Percentiles rank a stretch among this genome's conserved stretches.
Conservation (phyloP, 2,329 filamentous ascomycete genomes). For the Aspergillus sp. region DNA sequence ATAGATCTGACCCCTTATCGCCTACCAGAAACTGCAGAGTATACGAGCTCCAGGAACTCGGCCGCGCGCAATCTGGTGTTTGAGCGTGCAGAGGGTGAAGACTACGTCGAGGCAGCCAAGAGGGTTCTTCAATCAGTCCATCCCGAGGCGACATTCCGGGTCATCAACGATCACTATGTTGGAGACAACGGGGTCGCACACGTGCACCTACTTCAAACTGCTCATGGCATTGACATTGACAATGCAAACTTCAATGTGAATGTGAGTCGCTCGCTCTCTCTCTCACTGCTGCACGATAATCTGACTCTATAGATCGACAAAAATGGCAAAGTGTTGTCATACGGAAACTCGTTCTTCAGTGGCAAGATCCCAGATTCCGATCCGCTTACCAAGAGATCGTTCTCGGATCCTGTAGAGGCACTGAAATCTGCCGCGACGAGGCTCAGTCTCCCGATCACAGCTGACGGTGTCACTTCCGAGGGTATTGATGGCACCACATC, state of each 20-base stretch:
- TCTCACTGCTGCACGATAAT: background rate
- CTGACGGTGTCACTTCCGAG: slow-evolving; percentile 1
- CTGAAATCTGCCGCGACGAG: slow-evolving; percentile 1
- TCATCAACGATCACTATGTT: slow-evolving; percentile 14
- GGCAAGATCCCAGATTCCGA: slow-evolving; percentile 5
- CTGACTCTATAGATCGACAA: slow-evolving; percentile 8
- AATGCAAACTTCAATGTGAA: slow-evolving; percentile 18
- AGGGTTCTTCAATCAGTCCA: slow-evolving; percentile 4
- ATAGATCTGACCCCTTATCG: slow-evolving; percentile 10
- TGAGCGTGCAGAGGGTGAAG: background rate
- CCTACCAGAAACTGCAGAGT: background rate
- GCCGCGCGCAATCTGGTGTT: background rate
- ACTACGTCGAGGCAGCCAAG: slow-evolving; percentile 8
- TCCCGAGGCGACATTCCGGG: slow-evolving; percentile 8
- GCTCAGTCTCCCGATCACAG: slow-evolving; percentile 5
- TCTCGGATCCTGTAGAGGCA: slow-evolving; percentile 7
- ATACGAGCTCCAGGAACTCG: background rate
- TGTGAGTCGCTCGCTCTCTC: background rate
- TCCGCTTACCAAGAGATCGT: background rate
- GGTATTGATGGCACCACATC: background rate
- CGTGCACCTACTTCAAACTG: slow-evolving; percentile 14
- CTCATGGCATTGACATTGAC: slow-evolving; percentile 14
- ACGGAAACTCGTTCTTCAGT: slow-evolving; percentile 14
- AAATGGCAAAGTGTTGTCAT: slow-evolving; percentile 14
- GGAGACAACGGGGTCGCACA: slow-evolving; percentile 15